phyloP scores from a whole-genome alignment of 805 yeast species.

The Candida koratica region DNA sequence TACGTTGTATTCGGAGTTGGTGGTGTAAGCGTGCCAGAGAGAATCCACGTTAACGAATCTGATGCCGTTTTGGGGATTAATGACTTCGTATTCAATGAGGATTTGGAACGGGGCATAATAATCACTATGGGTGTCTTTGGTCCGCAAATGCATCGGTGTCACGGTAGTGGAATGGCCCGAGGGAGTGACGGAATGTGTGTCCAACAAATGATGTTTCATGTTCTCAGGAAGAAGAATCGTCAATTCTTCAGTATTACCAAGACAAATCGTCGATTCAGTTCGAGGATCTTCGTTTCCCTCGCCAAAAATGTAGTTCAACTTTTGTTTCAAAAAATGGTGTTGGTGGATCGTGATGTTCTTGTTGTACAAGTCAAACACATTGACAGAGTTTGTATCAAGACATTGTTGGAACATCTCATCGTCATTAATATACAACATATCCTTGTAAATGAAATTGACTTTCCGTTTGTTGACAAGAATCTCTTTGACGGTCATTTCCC shows the following conservation, averaged over 20 bases:
- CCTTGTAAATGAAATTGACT: slow-evolving; percentile 52
- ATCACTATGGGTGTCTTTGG: slow-evolving; percentile 34
- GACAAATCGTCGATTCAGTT: slow-evolving; percentile 13
- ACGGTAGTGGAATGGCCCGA: slow-evolving; percentile 24
- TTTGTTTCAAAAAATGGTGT: slow-evolving; percentile 55
- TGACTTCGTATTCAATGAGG: slow-evolving; percentile 60
- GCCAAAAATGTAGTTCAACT: slow-evolving; percentile 49
- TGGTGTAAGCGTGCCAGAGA: slow-evolving; percentile 82
- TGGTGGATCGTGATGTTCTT: slow-evolving; percentile 44
- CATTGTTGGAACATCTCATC: slow-evolving; percentile 28
- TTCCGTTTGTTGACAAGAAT: slow-evolving; percentile 59
- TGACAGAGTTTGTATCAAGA: slow-evolving; percentile 20
- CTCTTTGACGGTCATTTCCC: slow-evolving; percentile 63
- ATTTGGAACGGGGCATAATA: slow-evolving; percentile 69
- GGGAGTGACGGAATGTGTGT: slow-evolving; percentile 25
- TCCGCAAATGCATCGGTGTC: slow-evolving; percentile 35
- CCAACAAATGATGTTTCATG: slow-evolving; percentile 50
- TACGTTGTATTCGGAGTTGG: slow-evolving; percentile 70
- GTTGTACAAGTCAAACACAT: slow-evolving; percentile 43
- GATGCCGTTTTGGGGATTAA: slow-evolving; percentile 70
- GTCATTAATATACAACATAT: slow-evolving; percentile 42
- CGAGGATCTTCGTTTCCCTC: slow-evolving; percentile 38
- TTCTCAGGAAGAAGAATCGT: slow-evolving; percentile 60
- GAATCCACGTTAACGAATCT: slow-evolving; percentile 58
- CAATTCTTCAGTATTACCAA: slow-evolving; percentile 59